phyloP scores from a whole-genome alignment of 768 basidiomycete species.

The Cyclocybe cylindracea region DNA sequence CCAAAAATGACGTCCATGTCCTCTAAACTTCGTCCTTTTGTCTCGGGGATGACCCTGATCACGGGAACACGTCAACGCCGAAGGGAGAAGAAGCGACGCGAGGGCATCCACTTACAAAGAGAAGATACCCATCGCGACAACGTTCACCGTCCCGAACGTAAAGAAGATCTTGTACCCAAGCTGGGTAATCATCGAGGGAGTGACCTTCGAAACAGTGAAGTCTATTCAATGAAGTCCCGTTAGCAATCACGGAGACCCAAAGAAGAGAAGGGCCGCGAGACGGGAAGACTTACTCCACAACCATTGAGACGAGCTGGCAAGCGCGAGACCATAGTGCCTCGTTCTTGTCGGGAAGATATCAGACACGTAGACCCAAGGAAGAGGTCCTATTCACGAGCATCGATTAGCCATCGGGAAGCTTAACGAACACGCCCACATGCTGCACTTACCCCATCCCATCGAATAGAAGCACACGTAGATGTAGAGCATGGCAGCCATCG shows the following conservation, averaged over 20 bases:
- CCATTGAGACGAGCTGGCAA: conserved; percentile 82
- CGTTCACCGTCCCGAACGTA: conserved; percentile 75
- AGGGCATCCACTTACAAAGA: conserved; percentile 45
- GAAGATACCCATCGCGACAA: conserved; percentile 71
- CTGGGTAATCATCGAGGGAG: conserved; percentile 59
- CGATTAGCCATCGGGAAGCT: conserved; percentile 19
- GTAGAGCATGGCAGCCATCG: conserved; percentile 86
- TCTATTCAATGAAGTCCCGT: conserved; percentile 2
- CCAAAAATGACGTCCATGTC: conserved; percentile 61
- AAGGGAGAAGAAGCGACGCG: background rate
- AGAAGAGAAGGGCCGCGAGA: background rate
- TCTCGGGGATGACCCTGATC: conserved; percentile 58
- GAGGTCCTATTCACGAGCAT: conserved; percentile 29
- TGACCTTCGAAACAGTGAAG: conserved; percentile 61
- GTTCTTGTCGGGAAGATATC: conserved; percentile 90
- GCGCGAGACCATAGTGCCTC: conserved; percentile 75
- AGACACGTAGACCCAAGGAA: conserved; percentile 64
- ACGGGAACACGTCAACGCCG: background rate
- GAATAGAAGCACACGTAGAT: conserved; percentile 88
- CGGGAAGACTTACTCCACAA: conserved; percentile 60
- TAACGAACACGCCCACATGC: background rate
- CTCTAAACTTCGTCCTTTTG: conserved; percentile 57
- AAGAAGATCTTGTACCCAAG: conserved; percentile 78
- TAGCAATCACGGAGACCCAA: too few relatives aligned
- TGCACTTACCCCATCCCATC: conserved; percentile 72